phyloP scores from a whole-genome alignment of 129 eudicot species.

The Lactuca saligna region DNA sequence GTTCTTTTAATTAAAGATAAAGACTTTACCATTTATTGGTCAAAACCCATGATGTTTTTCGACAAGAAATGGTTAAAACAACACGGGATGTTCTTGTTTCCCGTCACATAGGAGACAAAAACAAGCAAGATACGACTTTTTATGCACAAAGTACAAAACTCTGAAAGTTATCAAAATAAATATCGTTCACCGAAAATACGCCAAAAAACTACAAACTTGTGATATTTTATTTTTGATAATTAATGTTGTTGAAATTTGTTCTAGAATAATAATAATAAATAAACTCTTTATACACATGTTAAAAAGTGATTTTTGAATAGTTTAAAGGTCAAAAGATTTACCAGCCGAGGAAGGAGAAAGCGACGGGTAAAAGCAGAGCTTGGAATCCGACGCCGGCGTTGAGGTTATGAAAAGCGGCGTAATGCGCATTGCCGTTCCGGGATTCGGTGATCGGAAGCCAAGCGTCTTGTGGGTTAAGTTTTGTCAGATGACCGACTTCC shows the following conservation, averaged over 20 bases:
- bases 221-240: background rate
- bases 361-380: slow-evolving; percentile 84
- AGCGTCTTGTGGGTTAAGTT: slow-evolving; percentile 93
- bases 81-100: slow-evolving; percentile 8
- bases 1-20: slow-evolving; percentile 12
- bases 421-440: slow-evolving; percentile 88
- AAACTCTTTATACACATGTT: background rate
- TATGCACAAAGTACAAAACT: background rate
- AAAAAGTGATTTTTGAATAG: background rate
- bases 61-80: slow-evolving; percentile 18
- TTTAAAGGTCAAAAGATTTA: slow-evolving; percentile 17
- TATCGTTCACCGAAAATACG: background rate
- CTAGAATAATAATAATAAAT: background rate
- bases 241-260: background rate
- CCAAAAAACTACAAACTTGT: background rate
- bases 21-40: slow-evolving; percentile 27
- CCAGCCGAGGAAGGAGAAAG: slow-evolving; percentile 98
- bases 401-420: slow-evolving; percentile 92
- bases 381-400: slow-evolving; percentile 95
- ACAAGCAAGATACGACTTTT: background rate
- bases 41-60: slow-evolving; percentile 33
- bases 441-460: slow-evolving; percentile 99
- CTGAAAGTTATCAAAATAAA: slow-evolving; percentile 4
- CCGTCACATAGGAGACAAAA: background rate
- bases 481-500: slow-evolving; percentile 89